Evolutionary conservation across 2,329 filamentous ascomycete genomes (phyloP), one percentile per base, ranked within the genome.

Genomic region (Curvularia verruculosa): DNA sequence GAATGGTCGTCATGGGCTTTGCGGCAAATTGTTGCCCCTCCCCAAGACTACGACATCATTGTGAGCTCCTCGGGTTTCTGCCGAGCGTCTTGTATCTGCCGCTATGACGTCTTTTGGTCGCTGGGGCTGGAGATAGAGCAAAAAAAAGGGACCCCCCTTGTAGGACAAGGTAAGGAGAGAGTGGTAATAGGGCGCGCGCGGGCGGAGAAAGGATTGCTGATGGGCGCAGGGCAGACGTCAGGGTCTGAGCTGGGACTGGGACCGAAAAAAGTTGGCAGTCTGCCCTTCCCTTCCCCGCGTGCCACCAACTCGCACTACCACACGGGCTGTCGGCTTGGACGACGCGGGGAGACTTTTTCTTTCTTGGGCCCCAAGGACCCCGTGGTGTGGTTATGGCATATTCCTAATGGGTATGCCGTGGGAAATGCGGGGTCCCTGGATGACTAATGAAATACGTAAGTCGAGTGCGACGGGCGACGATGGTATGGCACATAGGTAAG

Each of bases 201-300:
- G n/a, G n/a, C n/a, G n/a, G n/a, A 9, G 28, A 40, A 31, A 46
- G 40, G 52, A 48, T 50, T 49, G 48, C 21, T 40, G 31, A 37
- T 53, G 15, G 34, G 12, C 2, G 58, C 58, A 54, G 37, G 58
- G 54, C 49, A 56, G 53, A 47, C 46, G 54, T 54, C 49, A 57
- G 48, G 54, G 58, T 54, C 31, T 34, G 28, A 29, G 28, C 28
- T 28, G 28, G 7, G 28, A 29, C 34, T 36, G 34, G 26, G n/a
- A 26, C 19, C 9, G 13, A 23, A 41, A 37, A 29, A 54, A 31
- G 43, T 56, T 53, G 49, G 24, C 48, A 51, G 13, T 24, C 12
- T 5, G 15, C 15, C 21, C 39, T 21, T 34, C 15, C 39, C n/a
- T n/a, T n/a, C 39, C 28, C 28, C 28, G 28, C 28, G 26, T 43